phyloP scores from a whole-genome alignment of 495 filamentous ascomycete genomes.

The Trichoderma asperelloides region DNA sequence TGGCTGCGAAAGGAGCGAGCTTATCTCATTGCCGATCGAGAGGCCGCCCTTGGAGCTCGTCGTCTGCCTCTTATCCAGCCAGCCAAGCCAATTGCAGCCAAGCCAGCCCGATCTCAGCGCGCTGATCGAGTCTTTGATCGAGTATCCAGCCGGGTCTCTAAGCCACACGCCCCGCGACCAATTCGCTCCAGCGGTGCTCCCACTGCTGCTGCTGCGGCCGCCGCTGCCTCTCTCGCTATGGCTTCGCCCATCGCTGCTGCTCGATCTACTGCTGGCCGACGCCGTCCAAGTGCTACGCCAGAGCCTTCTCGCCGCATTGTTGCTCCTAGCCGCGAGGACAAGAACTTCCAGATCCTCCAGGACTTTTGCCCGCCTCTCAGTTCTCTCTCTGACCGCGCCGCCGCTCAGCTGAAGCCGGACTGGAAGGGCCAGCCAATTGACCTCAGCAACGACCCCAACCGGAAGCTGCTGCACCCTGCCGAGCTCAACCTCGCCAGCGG shows the following conservation, averaged over 20 bases:
- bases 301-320: slow-evolving; percentile 34
- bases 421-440: slow-evolving; percentile 81
- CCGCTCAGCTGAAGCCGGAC: slow-evolving; percentile 65
- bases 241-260: not conserved
- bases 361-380: slow-evolving; percentile 69
- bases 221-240: slow-evolving; percentile 21
- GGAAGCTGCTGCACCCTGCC: slow-evolving; percentile 64
- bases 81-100: slow-evolving; percentile 25
- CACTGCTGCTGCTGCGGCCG: too few species aligned
- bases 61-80: slow-evolving; percentile 31
- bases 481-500: slow-evolving; percentile 72
- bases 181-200: slow-evolving; percentile 24
- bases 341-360: slow-evolving; percentile 68
- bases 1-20: slow-evolving; percentile 59
- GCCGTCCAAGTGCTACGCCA: slow-evolving; percentile 28
- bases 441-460: slow-evolving; percentile 69
- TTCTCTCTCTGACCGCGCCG: slow-evolving; percentile 49
- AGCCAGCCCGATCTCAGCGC: slow-evolving; percentile 39
- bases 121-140: slow-evolving; percentile 4
- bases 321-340: slow-evolving; percentile 66
- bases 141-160: slow-evolving; percentile 3
- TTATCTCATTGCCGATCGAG: slow-evolving; percentile 44
- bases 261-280: slow-evolving; percentile 29
- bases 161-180: slow-evolving; percentile 28
- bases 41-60: slow-evolving; percentile 20